These are phyloP conservation scores for Barnettozyma vustinii DNA, from an alignment of 805 yeast species.

Conservation along the genomic window DNA sequence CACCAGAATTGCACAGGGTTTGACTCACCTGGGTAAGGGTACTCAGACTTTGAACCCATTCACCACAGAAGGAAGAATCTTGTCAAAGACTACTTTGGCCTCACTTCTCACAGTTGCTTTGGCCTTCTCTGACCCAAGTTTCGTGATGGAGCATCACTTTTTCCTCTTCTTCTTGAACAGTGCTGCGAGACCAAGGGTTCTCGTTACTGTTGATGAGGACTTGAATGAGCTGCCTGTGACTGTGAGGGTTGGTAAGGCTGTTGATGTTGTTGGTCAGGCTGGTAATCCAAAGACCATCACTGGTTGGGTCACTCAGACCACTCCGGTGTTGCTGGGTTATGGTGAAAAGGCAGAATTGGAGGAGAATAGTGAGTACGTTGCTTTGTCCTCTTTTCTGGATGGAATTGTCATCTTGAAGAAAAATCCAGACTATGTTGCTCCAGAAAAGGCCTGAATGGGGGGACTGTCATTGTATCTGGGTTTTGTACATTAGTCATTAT, in stretches of 20 bases:
- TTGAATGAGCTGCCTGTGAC: conserved; percentile 80
- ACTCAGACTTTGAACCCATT: conserved; percentile 85
- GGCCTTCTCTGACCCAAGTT: conserved; percentile 80
- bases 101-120: conserved; percentile 80
- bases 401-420: conserved; percentile 91
- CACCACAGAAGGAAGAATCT: conserved; percentile 79
- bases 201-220: conserved; percentile 87
- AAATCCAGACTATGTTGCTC: conserved; percentile 77
- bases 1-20: conserved; percentile 93
- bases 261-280: conserved; percentile 97
- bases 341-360: conserved; percentile 98
- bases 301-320: conserved; percentile 98
- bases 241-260: conserved; percentile 98
- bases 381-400: conserved; percentile 77
- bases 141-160: conserved; percentile 77
- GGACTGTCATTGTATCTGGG: no score
- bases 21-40: conserved; percentile 94
- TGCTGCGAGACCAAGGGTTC: conserved; percentile 88
- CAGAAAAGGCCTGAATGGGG: conserved; percentile 30
- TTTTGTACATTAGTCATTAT: neutral
- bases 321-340: conserved; percentile 88
- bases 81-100: conserved; percentile 87
- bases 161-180: conserved; percentile 81
- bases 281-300: conserved; percentile 98
- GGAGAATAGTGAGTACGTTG: conserved; percentile 79